Conservation (phyloP, 208 protist species). For the Acanthamoeba healyi region DNA sequence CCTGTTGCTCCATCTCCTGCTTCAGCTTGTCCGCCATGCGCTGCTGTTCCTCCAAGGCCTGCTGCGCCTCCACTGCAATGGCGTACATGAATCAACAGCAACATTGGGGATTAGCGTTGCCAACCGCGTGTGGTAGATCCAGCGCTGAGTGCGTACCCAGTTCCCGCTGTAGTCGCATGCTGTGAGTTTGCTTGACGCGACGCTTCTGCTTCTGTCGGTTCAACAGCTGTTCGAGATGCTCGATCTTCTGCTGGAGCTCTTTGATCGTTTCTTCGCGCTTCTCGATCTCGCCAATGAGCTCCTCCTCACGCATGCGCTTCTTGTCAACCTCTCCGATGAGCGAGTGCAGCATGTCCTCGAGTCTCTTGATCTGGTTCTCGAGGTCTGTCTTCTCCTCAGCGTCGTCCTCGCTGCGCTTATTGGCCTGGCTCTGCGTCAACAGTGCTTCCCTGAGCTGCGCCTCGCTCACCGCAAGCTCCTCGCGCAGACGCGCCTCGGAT, state of each 20-base stretch:
- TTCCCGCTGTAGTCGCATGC: constrained; percentile 16
- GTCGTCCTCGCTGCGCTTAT: neutral
- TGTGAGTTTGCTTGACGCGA: neutral
- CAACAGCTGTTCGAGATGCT: neutral
- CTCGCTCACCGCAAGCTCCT: neutral
- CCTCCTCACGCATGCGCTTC: neutral
- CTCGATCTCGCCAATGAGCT: neutral
- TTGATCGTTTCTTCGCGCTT: neutral
- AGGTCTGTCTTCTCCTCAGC: neutral
- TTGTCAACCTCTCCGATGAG: neutral
- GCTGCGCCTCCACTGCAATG: neutral
- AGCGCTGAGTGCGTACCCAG: too few relatives aligned
- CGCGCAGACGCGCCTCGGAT: neutral
- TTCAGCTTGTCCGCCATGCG: constrained; percentile 8
- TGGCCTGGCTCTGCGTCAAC: neutral
- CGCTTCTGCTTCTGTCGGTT: constrained; percentile 25
- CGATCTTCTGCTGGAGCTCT: constrained; percentile 11
- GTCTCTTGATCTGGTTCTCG: constrained; percentile 25
- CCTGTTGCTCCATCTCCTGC: constrained; percentile 51
- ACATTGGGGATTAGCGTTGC: too few relatives aligned
- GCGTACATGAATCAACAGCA: neutral
- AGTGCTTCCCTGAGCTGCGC: neutral
- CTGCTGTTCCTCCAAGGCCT: constrained; percentile 17
- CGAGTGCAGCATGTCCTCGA: constrained; percentile 30
- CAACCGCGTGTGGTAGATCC: too few relatives aligned